Base-by-base conservation (phyloP, 495 filamentous ascomycete species). In the Patellaria atrata region DNA sequence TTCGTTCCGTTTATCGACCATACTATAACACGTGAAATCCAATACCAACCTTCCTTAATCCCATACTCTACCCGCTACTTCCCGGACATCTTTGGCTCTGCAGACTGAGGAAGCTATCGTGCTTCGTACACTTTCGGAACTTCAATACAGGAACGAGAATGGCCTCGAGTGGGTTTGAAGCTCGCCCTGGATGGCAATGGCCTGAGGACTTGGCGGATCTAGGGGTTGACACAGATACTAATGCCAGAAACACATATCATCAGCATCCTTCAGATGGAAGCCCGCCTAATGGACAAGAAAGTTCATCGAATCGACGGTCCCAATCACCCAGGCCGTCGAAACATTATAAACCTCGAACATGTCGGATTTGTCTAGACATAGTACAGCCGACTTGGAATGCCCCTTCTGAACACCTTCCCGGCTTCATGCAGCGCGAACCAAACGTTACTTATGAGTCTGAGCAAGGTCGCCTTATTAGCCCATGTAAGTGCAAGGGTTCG, bases 401-500 rank as follows among this genome's bases (percentile, higher is more conserved):
- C 31, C 65, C 71, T 15, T 56, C 67, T 2, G 70, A 76, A 13
- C 60, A 65, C 40, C 47, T 80, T 10, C 70, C 72, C 1, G 65
- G 67, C 12, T 64, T 86, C 30, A 64, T 87, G 33, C 65, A 74
- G 27, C 58, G 68, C 18, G 47, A 55, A 35, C 62, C 79, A 11
- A 69, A 71, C 33, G 74, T 84, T 24, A 67, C 68, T 35, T 93
- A 93, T 47, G 67, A 77, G 11, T 87, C 83, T 1, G 82, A 79
- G 37, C 60, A 70, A 22, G 85, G 83, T 24, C 77, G 83, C 4
- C 62, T 97, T n/a, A 66, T 97, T 30, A 77, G 81, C 18, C 89
- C 89, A 3, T 97, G 89, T 65, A 73, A 75, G 56, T 97, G 89
- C 63, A 87, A 80, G 59, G 89, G 89, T 35, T 81, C 77, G 10